Conservation (phyloP, 148 eudicot genomes). For the Nepenthes mirabilis region DNA sequence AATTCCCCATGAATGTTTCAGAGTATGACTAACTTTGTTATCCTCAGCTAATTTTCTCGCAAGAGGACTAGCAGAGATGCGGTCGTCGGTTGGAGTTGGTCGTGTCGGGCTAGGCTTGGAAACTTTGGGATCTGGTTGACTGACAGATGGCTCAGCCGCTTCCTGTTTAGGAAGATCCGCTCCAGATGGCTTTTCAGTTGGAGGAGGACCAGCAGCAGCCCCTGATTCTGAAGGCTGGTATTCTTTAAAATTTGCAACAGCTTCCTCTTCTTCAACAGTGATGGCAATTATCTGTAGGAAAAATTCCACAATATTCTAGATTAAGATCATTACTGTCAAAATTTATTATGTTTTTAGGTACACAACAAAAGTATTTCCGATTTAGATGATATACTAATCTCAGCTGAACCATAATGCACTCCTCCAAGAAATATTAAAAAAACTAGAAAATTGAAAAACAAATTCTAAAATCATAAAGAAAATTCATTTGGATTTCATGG, state of each 20-base stretch:
- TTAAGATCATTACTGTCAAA: too few species aligned
- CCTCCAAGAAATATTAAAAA: too few species aligned
- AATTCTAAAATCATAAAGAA: too few species aligned
- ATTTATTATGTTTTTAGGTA: too few species aligned
- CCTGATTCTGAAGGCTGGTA: constrained; percentile 58
- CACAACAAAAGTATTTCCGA: too few species aligned
- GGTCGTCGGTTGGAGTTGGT: constrained; percentile 39
- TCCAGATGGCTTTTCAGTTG: constrained; percentile 40
- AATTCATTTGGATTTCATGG: too few species aligned
- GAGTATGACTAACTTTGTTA: constrained; percentile 34
- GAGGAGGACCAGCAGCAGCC: constrained; percentile 21
- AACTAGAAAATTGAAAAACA: too few species aligned
- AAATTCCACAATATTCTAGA: neutral
- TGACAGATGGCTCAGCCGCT: constrained; percentile 29
- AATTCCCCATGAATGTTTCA: neutral
- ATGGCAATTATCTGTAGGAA: constrained; percentile 65
- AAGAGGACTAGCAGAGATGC: constrained; percentile 92
- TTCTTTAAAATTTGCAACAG: constrained; percentile 66
- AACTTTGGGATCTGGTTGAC: constrained; percentile 33
- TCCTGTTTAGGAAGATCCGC: constrained; percentile 50
- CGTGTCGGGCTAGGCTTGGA: constrained; percentile 29
- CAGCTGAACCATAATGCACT: too few species aligned
- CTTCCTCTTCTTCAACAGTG: constrained; percentile 86
- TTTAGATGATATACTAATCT: too few species aligned
- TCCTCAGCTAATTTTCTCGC: constrained; percentile 94